Evolutionary conservation across 2,329 filamentous ascomycete species (phyloP).

Genomic region (Sporothrix luriei): DNA sequence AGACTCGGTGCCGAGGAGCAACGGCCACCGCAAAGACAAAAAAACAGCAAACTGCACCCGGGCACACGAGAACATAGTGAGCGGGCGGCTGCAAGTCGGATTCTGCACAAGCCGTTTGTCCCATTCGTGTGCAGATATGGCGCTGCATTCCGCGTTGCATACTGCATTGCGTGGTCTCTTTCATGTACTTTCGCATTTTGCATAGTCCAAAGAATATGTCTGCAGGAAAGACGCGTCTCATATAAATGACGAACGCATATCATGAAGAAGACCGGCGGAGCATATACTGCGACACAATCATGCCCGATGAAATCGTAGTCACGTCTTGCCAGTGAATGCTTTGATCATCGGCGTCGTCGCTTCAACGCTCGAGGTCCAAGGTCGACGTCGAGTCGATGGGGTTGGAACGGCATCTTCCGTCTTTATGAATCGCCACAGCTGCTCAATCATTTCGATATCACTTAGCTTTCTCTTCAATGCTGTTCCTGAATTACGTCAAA

Average conservation of each 20-base stretch:
- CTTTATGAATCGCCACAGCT: background rate
- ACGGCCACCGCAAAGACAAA: background rate
- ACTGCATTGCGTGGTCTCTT: background rate
- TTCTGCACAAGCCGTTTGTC: background rate
- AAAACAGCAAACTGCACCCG: background rate
- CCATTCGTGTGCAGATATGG: background rate
- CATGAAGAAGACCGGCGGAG: background rate
- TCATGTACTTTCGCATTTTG: background rate
- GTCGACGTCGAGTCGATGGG: no score
- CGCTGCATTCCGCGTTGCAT: background rate
- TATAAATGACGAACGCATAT: background rate
- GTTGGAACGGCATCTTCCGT: background rate
- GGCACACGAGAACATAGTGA: background rate
- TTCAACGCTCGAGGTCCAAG: no score
- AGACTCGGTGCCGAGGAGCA: background rate
- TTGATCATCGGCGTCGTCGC: no score
- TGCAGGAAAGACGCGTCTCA: slow-evolving; percentile 19
- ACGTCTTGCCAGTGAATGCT: no score
- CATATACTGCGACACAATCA: no score
- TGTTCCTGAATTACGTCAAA: background rate
- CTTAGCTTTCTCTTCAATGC: no score
- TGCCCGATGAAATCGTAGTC: no score
- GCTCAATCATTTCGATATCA: no score
- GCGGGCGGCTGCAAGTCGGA: background rate
- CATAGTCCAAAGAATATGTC: background rate